Evolutionary conservation across 495 filamentous ascomycete genomes (phyloP), one percentile per base, ranked within the genome.

Genomic region (Penicillium alfredii): DNA sequence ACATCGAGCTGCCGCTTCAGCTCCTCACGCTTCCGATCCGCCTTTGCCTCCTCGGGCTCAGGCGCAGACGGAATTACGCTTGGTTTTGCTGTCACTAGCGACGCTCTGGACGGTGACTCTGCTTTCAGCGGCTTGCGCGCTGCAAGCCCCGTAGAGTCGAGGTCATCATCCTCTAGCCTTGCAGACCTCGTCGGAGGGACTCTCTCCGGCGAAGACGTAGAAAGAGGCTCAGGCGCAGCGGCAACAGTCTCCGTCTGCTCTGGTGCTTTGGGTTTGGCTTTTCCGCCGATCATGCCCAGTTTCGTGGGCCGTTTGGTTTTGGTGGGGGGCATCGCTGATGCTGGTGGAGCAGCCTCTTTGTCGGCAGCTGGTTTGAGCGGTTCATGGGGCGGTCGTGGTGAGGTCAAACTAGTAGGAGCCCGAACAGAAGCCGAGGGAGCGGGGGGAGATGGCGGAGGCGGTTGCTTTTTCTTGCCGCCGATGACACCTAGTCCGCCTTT

Each of bases 1-100:
- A 55, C 71, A 41, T 80, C 77, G n/a, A 86, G 58, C 32, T 84
- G 73, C 32, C 69, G 68, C 46, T 82, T 78, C 35, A 86, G 49
- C 45, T 81, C 73, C 30, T 71, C 70, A 14, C 82, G 68, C 45
- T 76, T 84, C 35, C 74, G 71, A 37, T 80, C 67, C 4, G 80
- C 77, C 34, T 68, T 73, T 47, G 84, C 75, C 33, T 72, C 54
- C 29, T 69, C 66, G 12, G 51, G 55, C 16, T 55, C 52, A 11
- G 54, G 52, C 13, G 38, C 8, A 12, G 43, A 49, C 28, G 38
- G 32, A 38, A 25, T 15, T 21, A 18, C 19, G 6, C 4, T 20
- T 30, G 30, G 4, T 4, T 29, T 30, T 9, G 10, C 24, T 1
- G 2, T 19, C 5, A n/a, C 35, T 23, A 54, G 38, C 13, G 54